Percentiles rank a stretch among this genome's conserved stretches.
Evolutionary conservation across 1,139 yeast species (phyloP).

Genomic region (Tardiomyces blankii): DNA sequence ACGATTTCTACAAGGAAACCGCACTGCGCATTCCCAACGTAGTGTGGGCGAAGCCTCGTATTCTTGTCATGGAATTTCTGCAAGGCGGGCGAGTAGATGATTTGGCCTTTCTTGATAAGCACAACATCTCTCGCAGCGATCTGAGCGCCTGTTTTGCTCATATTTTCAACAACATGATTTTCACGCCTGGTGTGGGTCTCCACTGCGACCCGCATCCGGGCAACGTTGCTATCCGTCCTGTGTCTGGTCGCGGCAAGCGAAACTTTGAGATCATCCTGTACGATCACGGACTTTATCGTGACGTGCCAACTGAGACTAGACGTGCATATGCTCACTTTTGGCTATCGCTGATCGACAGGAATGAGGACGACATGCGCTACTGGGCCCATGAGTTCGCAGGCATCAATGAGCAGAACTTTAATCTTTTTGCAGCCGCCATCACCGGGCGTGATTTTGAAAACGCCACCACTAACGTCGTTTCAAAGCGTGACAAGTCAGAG

Average conservation of each 20-base stretch:
- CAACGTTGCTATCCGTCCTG: slow-evolving; percentile 65
- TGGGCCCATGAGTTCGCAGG: slow-evolving; percentile 77
- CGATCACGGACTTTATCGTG: slow-evolving; percentile 90
- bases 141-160: slow-evolving; percentile 83
- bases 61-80: slow-evolving; percentile 78
- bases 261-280: slow-evolving; percentile 87
- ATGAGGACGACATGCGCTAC: slow-evolving; percentile 50
- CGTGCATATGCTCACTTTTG: slow-evolving; percentile 85
- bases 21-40: slow-evolving; percentile 75
- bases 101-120: slow-evolving; percentile 45
- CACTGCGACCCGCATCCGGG: slow-evolving; percentile 99
- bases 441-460: slow-evolving; percentile 76
- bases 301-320: slow-evolving; percentile 67
- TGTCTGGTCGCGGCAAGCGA: slow-evolving; percentile 27
- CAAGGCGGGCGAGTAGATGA: slow-evolving; percentile 79
- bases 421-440: slow-evolving; percentile 82
- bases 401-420: slow-evolving; percentile 68
- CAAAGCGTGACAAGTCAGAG: slow-evolving; percentile 45
- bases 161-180: slow-evolving; percentile 89
- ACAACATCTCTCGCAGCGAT: slow-evolving; percentile 61
- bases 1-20: slow-evolving; percentile 43
- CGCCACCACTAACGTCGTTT: slow-evolving; percentile 53
- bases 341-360: slow-evolving; percentile 73
- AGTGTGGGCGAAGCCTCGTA: slow-evolving; percentile 52
- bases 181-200: slow-evolving; percentile 80